These are phyloP conservation scores for Talaromyces ruber DNA, from an alignment of 495 filamentous ascomycete genomes.

Conservation along the genomic window DNA sequence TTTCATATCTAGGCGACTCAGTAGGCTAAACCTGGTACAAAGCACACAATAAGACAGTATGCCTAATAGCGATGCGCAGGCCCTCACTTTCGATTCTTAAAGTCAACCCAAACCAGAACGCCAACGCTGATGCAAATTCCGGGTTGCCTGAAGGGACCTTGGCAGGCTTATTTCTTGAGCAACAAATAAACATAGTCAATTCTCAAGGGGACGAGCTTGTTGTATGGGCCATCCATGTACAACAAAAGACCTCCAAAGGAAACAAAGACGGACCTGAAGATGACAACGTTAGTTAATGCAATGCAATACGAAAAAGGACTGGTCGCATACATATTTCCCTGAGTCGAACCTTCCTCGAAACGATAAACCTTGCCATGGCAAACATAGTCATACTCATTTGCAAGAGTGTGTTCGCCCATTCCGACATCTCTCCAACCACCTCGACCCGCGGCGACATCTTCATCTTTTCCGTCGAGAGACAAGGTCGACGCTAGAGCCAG, in stretches of 20 bases:
- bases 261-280: slow-evolving; percentile 72
- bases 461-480: slow-evolving; percentile 70
- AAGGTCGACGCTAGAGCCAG: slow-evolving; percentile 78
- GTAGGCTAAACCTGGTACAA: neutral
- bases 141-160: neutral
- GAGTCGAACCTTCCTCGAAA: slow-evolving; percentile 78
- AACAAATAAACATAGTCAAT: slow-evolving; percentile 93
- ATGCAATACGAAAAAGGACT: neutral
- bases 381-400: slow-evolving; percentile 94
- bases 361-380: slow-evolving; percentile 97
- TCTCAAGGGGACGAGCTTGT: slow-evolving; percentile 81
- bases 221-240: slow-evolving; percentile 86
- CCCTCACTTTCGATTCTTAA: neutral
- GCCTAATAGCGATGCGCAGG: neutral
- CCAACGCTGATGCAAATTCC: slow-evolving; percentile 8
- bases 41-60: neutral
- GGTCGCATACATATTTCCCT: slow-evolving; percentile 69
- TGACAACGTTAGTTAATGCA: neutral
- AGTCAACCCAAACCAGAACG: slow-evolving; percentile 5
- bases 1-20: neutral
- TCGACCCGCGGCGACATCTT: slow-evolving; percentile 48
- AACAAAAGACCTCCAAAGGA: slow-evolving; percentile 90
- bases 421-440: slow-evolving; percentile 70
- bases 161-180: slow-evolving; percentile 64
- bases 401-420: slow-evolving; percentile 66